Percentiles rank a stretch among this genome's conserved stretches.
These are phyloP conservation scores for Trichosporon sp. DNA, from an alignment of 1,284 basidiomycete genomes.

Conservation along the genomic window DNA sequence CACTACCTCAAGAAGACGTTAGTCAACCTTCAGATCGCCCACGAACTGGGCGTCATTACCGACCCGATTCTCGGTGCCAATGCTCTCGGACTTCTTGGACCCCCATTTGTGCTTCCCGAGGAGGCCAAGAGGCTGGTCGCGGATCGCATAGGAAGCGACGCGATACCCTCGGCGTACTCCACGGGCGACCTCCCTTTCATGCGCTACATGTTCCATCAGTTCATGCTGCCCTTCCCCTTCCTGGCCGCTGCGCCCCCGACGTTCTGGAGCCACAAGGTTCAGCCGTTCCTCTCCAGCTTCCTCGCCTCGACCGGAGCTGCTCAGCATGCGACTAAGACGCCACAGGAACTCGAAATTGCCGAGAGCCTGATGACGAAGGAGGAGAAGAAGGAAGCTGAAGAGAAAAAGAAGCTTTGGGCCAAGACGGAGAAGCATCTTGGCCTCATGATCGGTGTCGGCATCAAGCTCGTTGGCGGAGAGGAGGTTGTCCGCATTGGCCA, in stretches of 20 bases:
- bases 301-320: conserved; percentile 57
- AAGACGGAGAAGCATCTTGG: conserved; percentile 78
- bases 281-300: conserved; percentile 80
- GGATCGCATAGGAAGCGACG: conserved; percentile 22
- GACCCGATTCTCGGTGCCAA: conserved; percentile 57
- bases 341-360: conserved; percentile 28
- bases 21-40: conserved; percentile 72
- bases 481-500: conserved; percentile 82
- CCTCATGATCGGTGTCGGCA: conserved; percentile 71
- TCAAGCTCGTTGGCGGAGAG: conserved; percentile 73
- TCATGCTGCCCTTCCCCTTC: conserved; percentile 88
- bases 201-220: conserved; percentile 81
- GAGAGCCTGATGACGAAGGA: conserved; percentile 46
- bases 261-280: conserved; percentile 87
- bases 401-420: conserved; percentile 58
- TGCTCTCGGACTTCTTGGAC: conserved; percentile 76
- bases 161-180: conserved; percentile 3
- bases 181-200: conserved; percentile 71
- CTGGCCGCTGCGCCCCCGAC: conserved; percentile 74
- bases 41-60: conserved; percentile 67
- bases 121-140: conserved; percentile 52
- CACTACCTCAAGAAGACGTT: conserved; percentile 96
- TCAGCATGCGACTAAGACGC: conserved; percentile 37
- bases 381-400: conserved; percentile 55
- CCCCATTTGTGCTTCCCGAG: conserved; percentile 67